A percentile compares a stretch with the other conserved stretches of the same genome.
phyloP scores from a whole-genome alignment of 495 filamentous ascomycete genomes.

The Acidomyces sp. region DNA sequence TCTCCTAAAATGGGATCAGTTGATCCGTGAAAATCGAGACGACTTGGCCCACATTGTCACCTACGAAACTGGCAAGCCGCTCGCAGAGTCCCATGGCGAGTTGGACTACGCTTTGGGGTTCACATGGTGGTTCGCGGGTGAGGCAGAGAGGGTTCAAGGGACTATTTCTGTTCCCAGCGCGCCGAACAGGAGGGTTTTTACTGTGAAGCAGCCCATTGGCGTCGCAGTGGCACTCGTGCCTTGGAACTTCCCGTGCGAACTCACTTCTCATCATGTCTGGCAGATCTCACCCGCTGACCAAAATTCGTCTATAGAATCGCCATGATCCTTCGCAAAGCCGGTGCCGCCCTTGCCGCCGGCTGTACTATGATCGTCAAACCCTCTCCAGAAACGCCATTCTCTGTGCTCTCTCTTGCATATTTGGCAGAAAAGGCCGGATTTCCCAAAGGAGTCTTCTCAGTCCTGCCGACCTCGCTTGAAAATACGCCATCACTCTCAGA shows the following conservation, averaged over 20 bases:
- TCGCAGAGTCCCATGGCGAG: slow-evolving; percentile 35
- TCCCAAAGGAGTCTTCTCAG: slow-evolving; percentile 27
- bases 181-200: slow-evolving; percentile 51
- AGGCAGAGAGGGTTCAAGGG: slow-evolving; percentile 58
- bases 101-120: slow-evolving; percentile 37
- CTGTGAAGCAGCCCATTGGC: slow-evolving; percentile 57
- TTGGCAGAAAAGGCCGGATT: slow-evolving; percentile 33
- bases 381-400: slow-evolving; percentile 31
- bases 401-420: slow-evolving; percentile 27
- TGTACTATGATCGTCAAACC: slow-evolving; percentile 39
- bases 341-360: slow-evolving; percentile 56
- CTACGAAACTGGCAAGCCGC: slow-evolving; percentile 38
- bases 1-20: slow-evolving; percentile 39
- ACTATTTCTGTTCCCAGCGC: slow-evolving; percentile 41
- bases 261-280: no score
- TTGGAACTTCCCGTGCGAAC: slow-evolving; percentile 40
- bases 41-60: slow-evolving; percentile 37
- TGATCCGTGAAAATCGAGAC: slow-evolving; percentile 30
- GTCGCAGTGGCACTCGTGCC: slow-evolving; percentile 52
- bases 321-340: slow-evolving; percentile 57
- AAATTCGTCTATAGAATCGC: slow-evolving; percentile 31
- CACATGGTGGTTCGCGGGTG: slow-evolving; percentile 41
- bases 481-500: slow-evolving; percentile 31
- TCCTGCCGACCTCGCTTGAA: slow-evolving; percentile 29
- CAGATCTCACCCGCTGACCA: no score